phyloP scores from a whole-genome alignment of 768 basidiomycete genomes.

The Russula brevipes region DNA sequence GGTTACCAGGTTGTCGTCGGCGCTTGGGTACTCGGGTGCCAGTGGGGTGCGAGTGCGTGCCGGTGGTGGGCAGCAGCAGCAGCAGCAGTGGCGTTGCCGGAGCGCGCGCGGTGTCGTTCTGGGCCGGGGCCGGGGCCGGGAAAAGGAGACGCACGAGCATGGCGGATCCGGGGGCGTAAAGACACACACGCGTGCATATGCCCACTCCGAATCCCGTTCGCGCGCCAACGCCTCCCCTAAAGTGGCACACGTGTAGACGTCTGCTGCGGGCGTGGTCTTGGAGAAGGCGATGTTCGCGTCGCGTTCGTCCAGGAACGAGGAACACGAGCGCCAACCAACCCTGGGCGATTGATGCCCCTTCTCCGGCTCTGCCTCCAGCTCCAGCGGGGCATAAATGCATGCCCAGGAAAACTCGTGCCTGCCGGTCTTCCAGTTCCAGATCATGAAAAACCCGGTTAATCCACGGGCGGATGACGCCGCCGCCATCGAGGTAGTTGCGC shows the following conservation, averaged over 20 bases:
- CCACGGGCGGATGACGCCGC: neutral
- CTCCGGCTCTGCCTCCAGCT: too few relatives aligned
- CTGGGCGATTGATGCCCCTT: too few relatives aligned
- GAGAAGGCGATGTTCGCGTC: constrained; percentile 6
- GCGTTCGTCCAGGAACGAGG: constrained; percentile 1
- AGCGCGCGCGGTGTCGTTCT: neutral
- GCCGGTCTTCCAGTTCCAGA: constrained; percentile 12
- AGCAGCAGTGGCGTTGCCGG: neutral
- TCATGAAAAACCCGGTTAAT: neutral
- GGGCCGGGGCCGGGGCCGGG: neutral
- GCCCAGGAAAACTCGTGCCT: neutral
- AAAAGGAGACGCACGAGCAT: constrained; percentile 4
- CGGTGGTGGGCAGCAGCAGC: too few relatives aligned
- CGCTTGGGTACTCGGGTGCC: neutral
- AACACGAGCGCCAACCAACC: too few relatives aligned
- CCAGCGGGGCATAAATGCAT: neutral
- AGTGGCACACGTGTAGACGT: constrained; percentile 1
- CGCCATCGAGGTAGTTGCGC: neutral
- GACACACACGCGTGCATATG: neutral
- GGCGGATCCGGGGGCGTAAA: neutral
- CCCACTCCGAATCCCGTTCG: too few relatives aligned
- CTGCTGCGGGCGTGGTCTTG: constrained; percentile 2
- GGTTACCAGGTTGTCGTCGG: too few relatives aligned
- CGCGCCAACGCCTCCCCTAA: neutral
- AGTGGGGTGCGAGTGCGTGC: neutral